A percentile compares a stretch with the other conserved stretches of the same genome.
Conservation (phyloP, 1,139 yeast species). For the Debaryomycetaceae sp. region DNA sequence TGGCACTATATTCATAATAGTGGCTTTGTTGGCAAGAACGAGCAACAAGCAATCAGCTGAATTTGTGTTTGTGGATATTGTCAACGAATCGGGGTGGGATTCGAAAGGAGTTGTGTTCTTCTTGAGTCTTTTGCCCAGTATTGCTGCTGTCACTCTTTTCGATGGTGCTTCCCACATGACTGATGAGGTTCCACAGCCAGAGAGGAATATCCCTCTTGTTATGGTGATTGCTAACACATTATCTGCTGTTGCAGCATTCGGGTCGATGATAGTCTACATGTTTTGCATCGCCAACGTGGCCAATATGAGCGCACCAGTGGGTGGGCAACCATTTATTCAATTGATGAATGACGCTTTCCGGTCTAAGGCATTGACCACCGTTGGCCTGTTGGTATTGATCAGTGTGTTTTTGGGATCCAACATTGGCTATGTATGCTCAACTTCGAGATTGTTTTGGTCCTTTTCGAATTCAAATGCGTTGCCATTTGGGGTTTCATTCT, state of each 20-base stretch:
- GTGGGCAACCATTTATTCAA: constrained; percentile 28
- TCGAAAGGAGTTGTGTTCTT: constrained; percentile 27
- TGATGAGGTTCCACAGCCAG: constrained; percentile 26
- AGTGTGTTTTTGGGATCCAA: constrained; percentile 20
- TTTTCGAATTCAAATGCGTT: constrained; percentile 26
- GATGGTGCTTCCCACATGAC: constrained; percentile 33
- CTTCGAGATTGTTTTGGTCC: constrained; percentile 27
- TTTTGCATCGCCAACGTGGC: constrained; percentile 19
- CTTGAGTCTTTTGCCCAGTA: constrained; percentile 24
- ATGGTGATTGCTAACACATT: constrained; percentile 22
- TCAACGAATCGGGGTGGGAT: constrained; percentile 26
- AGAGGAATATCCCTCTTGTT: constrained; percentile 24
- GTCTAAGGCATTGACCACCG: constrained; percentile 21
- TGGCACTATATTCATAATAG: constrained; percentile 23
- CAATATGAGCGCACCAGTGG: constrained; percentile 19
- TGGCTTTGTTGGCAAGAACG: constrained; percentile 19
- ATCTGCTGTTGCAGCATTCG: constrained; percentile 20
- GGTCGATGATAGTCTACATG: constrained; percentile 24
- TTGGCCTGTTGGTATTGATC: constrained; percentile 21
- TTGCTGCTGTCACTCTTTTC: constrained; percentile 22
- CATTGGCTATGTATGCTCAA: constrained; percentile 18
- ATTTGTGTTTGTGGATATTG: constrained; percentile 21
- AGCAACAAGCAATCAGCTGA: constrained; percentile 16
- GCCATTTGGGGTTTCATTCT: constrained; percentile 18
- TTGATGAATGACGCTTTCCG: constrained; percentile 24